These are phyloP conservation scores for Salix viminalis DNA, from an alignment of 345 rosid genomes.

Conservation along the genomic window DNA sequence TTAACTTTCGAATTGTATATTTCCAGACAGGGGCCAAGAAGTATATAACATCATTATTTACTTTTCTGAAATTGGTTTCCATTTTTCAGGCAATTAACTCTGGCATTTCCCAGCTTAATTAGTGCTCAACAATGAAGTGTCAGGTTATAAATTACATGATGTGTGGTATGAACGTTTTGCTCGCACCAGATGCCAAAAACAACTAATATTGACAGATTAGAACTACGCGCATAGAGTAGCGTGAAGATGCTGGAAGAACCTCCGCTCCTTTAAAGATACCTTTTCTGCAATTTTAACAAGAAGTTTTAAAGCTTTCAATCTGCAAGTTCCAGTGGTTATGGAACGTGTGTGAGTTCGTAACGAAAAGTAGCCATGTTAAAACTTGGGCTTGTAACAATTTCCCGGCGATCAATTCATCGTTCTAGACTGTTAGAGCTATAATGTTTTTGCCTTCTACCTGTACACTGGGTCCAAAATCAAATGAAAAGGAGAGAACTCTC, in stretches of 20 bases:
- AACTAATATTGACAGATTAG: too few relatives aligned
- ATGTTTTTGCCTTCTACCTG: too few relatives aligned
- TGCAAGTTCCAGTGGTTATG: background rate
- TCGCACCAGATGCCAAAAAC: background rate
- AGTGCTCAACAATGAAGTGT: conserved; percentile 38
- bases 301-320: background rate
- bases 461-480: too few relatives aligned
- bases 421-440: too few relatives aligned
- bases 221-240: background rate
- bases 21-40: too few relatives aligned
- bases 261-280: background rate
- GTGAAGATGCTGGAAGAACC: background rate
- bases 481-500: too few relatives aligned
- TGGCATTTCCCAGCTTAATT: conserved; percentile 50
- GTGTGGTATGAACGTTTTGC: background rate
- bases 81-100: conserved; percentile 51
- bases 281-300: background rate
- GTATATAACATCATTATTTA: too few relatives aligned
- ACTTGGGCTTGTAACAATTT: too few relatives aligned
- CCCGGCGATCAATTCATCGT: too few relatives aligned
- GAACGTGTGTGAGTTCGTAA: background rate
- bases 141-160: conserved; percentile 13
- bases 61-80: background rate
- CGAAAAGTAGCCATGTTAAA: too few relatives aligned
- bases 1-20: background rate